phyloP scores from a whole-genome alignment of 2,329 filamentous ascomycete genomes.

The Colletotrichum sp. region DNA sequence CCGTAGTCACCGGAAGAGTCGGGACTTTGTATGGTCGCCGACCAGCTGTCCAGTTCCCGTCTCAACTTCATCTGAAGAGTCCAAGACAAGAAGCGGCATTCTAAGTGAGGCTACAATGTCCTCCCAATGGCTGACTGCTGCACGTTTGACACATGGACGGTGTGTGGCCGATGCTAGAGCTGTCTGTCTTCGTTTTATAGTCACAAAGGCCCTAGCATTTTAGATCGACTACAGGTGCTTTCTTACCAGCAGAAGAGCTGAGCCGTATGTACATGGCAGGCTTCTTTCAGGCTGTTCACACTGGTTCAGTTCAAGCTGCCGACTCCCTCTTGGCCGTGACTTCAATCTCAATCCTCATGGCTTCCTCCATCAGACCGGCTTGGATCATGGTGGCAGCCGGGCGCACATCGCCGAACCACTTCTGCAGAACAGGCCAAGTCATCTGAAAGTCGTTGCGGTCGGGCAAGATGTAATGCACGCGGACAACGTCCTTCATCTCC shows the following conservation, averaged over 20 bases:
- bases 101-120: neutral
- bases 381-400: constrained; percentile 61
- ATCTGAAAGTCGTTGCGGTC: constrained; percentile 49
- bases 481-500: constrained; percentile 50
- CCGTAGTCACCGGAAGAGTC: neutral
- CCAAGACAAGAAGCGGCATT: neutral
- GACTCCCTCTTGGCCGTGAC: constrained; percentile 37
- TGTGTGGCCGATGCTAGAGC: neutral
- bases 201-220: neutral
- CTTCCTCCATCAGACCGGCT: constrained; percentile 54
- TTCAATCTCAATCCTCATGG: constrained; percentile 50
- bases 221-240: neutral
- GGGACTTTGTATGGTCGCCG: neutral
- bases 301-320: neutral
- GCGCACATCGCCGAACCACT: constrained; percentile 53
- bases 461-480: constrained; percentile 58
- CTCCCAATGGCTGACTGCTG: neutral
- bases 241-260: neutral
- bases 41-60: neutral
- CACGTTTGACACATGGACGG: neutral
- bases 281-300: neutral
- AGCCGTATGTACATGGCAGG: neutral
- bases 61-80: neutral
- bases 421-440: constrained; percentile 54
- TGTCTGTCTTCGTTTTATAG: neutral